Evolutionary conservation across 2,329 filamentous ascomycete genomes (phyloP), one percentile per base, ranked within the genome.

Genomic region (Epichloe typhina): DNA sequence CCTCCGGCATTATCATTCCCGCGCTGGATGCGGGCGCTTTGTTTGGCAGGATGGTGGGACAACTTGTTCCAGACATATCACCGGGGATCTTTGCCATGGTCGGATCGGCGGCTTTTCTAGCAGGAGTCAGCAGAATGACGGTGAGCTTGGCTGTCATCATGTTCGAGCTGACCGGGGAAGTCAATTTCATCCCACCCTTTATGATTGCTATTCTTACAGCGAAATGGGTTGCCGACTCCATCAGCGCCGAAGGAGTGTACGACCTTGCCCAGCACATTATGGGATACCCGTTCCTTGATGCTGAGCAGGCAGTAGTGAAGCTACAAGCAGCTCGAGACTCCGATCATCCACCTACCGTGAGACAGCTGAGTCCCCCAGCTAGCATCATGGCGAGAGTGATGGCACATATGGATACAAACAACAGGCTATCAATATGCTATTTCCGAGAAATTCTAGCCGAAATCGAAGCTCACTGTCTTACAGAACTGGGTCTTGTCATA

Each of bases 1-100:
- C 78, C 1, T 76, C 73, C 0, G 78, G 78, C 1, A 74, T 81
- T 51, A 81, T 81, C 59, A 80, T 82, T 48, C 78, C 78, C 0
- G 72, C 77, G 2, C 67, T 81, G 2, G 75, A 77, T 52, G 76
- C 72, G 3, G 78, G 77, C 13, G 77, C 76, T 0, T 67, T 81
- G 33, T 80, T 80, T 54, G 77, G 78, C 3, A 70, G 77, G 3
- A 66, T 81, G 3, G 57, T 79, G 1, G 77, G 54, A 63, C 66
- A 68, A 50, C 44, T 63, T 15, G 56, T 67, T 6, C 58, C 57
- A 0, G 55, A 58, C 7, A 75, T 76, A 17, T 75, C 74, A 1
- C 76, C 78, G 0, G 76, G 77, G 2, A 78, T 80, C 49, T 80
- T 80, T 59, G 77, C 77, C 50, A 78, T 81, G 73, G 76, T 81